A percentile compares a stretch with the other conserved stretches of the same genome.
phyloP scores from a whole-genome alignment of 495 filamentous ascomycete species.

The Bombardia bombarda region DNA sequence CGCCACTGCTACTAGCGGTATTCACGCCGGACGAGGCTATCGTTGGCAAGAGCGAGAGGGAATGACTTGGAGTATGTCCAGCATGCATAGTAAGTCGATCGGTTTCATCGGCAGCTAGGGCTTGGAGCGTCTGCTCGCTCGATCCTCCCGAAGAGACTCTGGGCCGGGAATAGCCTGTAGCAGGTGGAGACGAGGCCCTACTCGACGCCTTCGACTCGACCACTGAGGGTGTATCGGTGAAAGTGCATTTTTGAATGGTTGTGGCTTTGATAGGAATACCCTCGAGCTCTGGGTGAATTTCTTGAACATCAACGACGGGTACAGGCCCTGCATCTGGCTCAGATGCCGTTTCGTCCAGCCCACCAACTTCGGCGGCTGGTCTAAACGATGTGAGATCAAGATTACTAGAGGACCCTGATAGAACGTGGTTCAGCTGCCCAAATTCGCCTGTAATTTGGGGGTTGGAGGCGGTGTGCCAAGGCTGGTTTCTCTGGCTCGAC shows the following conservation, averaged over 20 bases:
- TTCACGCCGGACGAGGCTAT: conserved; percentile 23
- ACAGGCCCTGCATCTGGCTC: conserved; percentile 14
- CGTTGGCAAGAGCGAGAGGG: conserved; percentile 33
- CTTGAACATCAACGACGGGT: conserved; percentile 35
- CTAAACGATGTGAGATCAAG: conserved; percentile 4
- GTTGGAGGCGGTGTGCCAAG: too few relatives aligned
- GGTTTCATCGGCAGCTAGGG: conserved; percentile 30
- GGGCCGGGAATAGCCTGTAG: conserved; percentile 6
- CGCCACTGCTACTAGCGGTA: conserved; percentile 31
- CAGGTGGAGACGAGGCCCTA: conserved; percentile 15
- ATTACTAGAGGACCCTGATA: too few relatives aligned
- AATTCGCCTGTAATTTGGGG: too few relatives aligned
- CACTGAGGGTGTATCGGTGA: conserved; percentile 22
- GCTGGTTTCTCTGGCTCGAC: background rate
- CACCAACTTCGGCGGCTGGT: conserved; percentile 12
- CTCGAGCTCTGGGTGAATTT: conserved; percentile 37
- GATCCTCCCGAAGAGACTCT: conserved; percentile 10
- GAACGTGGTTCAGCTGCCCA: too few relatives aligned
- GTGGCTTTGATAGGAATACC: conserved; percentile 35
- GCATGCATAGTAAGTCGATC: conserved; percentile 41
- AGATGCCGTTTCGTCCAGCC: too few relatives aligned
- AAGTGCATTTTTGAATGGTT: conserved; percentile 34
- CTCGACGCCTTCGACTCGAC: conserved; percentile 14
- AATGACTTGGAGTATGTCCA: conserved; percentile 41
- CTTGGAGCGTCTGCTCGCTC: conserved; percentile 31